Conservation (phyloP, 129 eudicot genomes). For the Flaveria brownii region DNA sequence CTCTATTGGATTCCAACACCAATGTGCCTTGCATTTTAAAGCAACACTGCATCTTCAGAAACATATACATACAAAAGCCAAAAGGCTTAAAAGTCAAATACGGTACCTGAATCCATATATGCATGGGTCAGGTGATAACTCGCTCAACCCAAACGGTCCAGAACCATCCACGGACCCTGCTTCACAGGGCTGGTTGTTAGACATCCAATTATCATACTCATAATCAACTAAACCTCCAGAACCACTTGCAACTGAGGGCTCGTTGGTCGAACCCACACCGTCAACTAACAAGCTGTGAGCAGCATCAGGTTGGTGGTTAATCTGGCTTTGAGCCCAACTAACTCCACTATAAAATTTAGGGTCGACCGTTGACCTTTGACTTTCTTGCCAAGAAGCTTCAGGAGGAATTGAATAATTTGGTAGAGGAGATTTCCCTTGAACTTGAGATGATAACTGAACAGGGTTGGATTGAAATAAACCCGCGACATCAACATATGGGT, state of each 20-base stretch:
- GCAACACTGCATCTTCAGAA: slow-evolving; percentile 12
- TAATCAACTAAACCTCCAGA: slow-evolving; percentile 39
- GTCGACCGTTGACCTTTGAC: slow-evolving; percentile 30
- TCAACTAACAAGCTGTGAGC: slow-evolving; percentile 32
- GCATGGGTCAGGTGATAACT: slow-evolving; percentile 42
- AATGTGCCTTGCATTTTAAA: slow-evolving; percentile 23
- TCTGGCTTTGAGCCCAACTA: slow-evolving; percentile 26
- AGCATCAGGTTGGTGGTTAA: slow-evolving; percentile 32
- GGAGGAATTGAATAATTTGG: slow-evolving; percentile 26
- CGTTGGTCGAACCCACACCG: slow-evolving; percentile 22
- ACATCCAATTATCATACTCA: slow-evolving; percentile 45
- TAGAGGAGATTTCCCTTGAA: slow-evolving; percentile 25
- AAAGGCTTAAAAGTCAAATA: slow-evolving; percentile 50
- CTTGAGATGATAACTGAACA: slow-evolving; percentile 18
- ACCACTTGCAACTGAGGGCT: slow-evolving; percentile 23
- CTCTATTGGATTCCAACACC: slow-evolving; percentile 20
- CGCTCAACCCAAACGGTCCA: slow-evolving; percentile 31
- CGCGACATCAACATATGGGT: slow-evolving; percentile 12
- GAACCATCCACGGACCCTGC: slow-evolving; percentile 27
- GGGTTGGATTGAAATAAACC: slow-evolving; percentile 30
- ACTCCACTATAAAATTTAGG: slow-evolving; percentile 28
- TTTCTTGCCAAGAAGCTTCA: slow-evolving; percentile 28
- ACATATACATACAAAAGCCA: slow-evolving; percentile 17
- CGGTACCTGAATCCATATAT: slow-evolving; percentile 43
- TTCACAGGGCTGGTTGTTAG: slow-evolving; percentile 33